A percentile compares a stretch with the other conserved stretches of the same genome.
phyloP scores from a whole-genome alignment of 331 rosid genomes.

The Saraca asoca region DNA sequence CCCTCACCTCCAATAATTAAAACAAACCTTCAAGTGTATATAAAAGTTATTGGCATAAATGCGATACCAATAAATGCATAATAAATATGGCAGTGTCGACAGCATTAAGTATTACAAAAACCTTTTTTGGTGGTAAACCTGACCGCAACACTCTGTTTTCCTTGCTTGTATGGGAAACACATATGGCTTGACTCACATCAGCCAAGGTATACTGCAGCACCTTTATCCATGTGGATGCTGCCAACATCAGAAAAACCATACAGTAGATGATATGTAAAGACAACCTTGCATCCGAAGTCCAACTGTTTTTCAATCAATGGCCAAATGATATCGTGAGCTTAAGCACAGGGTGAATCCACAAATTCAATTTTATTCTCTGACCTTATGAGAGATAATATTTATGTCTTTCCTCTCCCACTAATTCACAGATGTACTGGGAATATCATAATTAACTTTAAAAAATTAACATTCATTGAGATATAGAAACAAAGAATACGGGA shows the following conservation, averaged over 20 bases:
- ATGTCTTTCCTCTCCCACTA: constrained; percentile 82
- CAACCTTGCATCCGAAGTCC: constrained; percentile 73
- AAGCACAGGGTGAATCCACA: constrained; percentile 32
- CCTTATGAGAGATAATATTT: constrained; percentile 93
- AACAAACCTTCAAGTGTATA: constrained; percentile 68
- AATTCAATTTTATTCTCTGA: constrained; percentile 35
- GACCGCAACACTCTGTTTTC: constrained; percentile 90
- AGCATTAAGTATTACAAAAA: constrained; percentile 87
- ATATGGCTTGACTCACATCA: constrained; percentile 88
- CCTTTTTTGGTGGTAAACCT: constrained; percentile 85
- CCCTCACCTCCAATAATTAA: constrained; percentile 95
- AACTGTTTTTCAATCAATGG: not conserved
- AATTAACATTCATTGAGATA: too few species aligned
- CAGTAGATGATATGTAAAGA: constrained; percentile 89
- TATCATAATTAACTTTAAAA: too few species aligned
- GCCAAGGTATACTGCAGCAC: constrained; percentile 93
- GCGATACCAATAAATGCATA: constrained; percentile 19
- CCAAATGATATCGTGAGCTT: not conserved
- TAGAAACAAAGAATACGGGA: too few species aligned
- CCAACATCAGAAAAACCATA: constrained; percentile 92
- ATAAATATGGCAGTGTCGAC: constrained; percentile 77
- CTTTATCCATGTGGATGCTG: constrained; percentile 98
- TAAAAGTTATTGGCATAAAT: constrained; percentile 11
- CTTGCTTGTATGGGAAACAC: constrained; percentile 96
- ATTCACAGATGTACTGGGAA: too few species aligned